Base-by-base conservation (phyloP, 2,329 filamentous ascomycete species). In the Hymenoscyphus albidus region DNA sequence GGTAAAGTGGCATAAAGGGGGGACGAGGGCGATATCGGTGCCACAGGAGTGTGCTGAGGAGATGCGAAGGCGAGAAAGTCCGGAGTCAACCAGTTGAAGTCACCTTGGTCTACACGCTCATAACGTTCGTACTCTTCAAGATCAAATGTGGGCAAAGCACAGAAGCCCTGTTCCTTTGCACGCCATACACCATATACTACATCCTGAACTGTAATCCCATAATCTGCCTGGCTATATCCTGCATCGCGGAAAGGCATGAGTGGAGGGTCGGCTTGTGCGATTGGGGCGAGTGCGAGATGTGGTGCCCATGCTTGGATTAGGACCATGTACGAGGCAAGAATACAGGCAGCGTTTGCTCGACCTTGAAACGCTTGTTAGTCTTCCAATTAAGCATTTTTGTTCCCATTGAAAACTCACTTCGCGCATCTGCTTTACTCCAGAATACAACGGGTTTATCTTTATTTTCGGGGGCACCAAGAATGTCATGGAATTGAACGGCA, bases 81-180 rank as follows among this genome's bases (percentile, higher is more conserved):
- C 9, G 94, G 93, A 5, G 93, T 96, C 65, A 99, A 86, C 95
- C 95, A 99, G 85, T 99, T 99, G 89, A 99, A 99, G 80, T 99
- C 95, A 68, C 95, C 95, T 82, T 97, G 93, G 76, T 99, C 95
- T 22, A 99, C 95, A 65, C 95, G 86, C 80, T 99, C 95, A 73
- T 87, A 99, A 76, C 86, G 90, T 80, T 99, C 95, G 76, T 99
- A 99, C 85, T 97, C 92, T 79, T 97, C 93, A 22, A 99, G 84
- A 73, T 94, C 93, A 76, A 99, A 99, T 76, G 95, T 92, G 76
- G 96, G 93, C 65, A 99, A 82, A 62, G 91, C 91, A 75, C 93
- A 96, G 73, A 96, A 88, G 58, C 90, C 89, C 78, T 97, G 92
- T 76, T 99, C 95, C 81, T 98, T 99, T 57, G 95, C 95, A 77